Percentiles rank a stretch among this genome's conserved stretches.
Evolutionary conservation across 2,329 filamentous ascomycete genomes (phyloP).

Genomic region (Diaporthe ilicicola): DNA sequence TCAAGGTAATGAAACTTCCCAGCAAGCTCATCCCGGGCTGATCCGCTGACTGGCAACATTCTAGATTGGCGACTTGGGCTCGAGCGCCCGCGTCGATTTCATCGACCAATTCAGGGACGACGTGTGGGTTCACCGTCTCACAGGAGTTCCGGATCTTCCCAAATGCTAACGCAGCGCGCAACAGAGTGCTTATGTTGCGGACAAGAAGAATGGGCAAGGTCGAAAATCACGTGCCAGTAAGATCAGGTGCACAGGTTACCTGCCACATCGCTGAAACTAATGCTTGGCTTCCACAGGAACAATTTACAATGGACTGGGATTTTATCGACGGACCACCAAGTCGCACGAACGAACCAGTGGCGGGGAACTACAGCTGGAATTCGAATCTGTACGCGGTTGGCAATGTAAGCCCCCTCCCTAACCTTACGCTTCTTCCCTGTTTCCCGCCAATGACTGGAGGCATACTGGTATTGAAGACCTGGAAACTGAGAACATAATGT

Average conservation of each 20-base stretch:
- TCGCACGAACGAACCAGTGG: background rate
- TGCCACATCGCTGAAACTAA: background rate
- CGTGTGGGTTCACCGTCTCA: background rate
- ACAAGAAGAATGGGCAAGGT: background rate
- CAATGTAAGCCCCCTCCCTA: background rate
- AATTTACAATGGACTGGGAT: constrained; percentile 5
- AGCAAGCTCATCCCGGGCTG: no score
- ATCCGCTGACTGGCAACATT: background rate
- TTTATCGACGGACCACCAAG: background rate
- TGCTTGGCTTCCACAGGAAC: background rate
- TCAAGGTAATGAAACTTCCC: background rate
- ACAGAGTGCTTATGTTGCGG: background rate
- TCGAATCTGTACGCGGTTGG: background rate
- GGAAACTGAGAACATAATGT: background rate
- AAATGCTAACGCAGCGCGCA: background rate
- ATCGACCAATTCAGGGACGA: background rate
- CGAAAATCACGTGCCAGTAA: background rate
- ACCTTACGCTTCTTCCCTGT: no score
- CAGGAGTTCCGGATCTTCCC: no score
- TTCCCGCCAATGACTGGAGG: no score
- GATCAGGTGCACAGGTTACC: background rate
- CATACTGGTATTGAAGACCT: background rate
- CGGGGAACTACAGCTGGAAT: background rate
- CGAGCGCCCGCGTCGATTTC: background rate
- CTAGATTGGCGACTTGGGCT: background rate